A percentile compares a stretch with the other conserved stretches of the same genome.
Evolutionary conservation across 257 asterid species (phyloP).

Genomic region (Solanum sejunctum): DNA sequence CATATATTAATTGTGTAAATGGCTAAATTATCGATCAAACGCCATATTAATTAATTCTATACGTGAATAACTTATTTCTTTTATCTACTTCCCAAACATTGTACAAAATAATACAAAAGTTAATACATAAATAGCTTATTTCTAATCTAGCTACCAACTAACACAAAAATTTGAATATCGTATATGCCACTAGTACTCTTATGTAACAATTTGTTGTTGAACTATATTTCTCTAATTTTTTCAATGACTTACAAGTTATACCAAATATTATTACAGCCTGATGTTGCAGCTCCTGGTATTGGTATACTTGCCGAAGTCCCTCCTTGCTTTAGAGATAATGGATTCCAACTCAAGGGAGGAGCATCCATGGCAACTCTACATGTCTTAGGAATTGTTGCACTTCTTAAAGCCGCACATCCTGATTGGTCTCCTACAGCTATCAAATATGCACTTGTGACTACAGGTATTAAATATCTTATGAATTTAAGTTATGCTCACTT

Average conservation of each 20-base stretch:
- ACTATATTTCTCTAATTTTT: neutral
- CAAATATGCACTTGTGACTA: neutral
- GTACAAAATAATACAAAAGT: too few relatives aligned
- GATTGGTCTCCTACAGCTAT: conserved; percentile 27
- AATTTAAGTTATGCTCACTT: neutral
- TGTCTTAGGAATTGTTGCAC: conserved; percentile 30
- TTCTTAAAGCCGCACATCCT: conserved; percentile 12
- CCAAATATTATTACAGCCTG: neutral
- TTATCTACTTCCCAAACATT: too few relatives aligned
- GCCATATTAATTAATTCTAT: too few relatives aligned
- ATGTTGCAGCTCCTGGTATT: neutral
- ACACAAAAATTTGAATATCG: too few relatives aligned
- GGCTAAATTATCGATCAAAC: too few relatives aligned
- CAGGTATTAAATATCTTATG: neutral
- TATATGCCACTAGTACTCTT: neutral
- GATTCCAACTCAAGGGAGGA: conserved; percentile 1
- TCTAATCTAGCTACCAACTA: too few relatives aligned
- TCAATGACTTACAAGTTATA: neutral
- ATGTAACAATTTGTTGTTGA: neutral
- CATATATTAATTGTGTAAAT: too few relatives aligned
- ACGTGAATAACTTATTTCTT: too few relatives aligned
- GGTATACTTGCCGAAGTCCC: neutral
- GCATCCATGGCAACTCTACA: conserved; percentile 40
- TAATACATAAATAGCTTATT: too few relatives aligned
- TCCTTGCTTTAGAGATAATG: neutral